Conservation (phyloP, 768 basidiomycete species). For the Galerina sulciceps region DNA sequence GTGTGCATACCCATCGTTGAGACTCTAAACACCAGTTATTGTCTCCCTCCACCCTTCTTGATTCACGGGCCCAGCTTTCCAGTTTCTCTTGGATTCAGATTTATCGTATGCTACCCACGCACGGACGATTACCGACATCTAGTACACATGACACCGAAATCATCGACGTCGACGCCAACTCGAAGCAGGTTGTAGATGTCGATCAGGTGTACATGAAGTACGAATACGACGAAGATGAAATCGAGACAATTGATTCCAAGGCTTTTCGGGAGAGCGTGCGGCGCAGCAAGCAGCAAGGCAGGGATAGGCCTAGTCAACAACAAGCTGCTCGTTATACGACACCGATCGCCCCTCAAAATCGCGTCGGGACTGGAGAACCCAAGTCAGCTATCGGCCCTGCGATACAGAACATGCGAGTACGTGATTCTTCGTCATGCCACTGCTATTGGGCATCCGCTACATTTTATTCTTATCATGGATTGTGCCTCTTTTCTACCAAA, state of each 20-base stretch:
- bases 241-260: slow-evolving; percentile 8
- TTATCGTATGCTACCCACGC: too few relatives aligned
- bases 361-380: neutral
- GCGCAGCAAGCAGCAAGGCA: slow-evolving; percentile 2
- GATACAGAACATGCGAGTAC: neutral
- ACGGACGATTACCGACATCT: too few relatives aligned
- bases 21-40: too few relatives aligned
- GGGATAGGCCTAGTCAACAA: neutral
- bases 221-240: slow-evolving; percentile 7
- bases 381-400: slow-evolving; percentile 2
- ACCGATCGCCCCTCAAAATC: neutral
- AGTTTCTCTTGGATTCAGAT: too few relatives aligned
- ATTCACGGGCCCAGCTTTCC: too few relatives aligned
- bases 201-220: slow-evolving; percentile 11
- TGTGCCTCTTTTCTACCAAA: neutral
- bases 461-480: neutral
- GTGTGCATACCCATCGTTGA: too few relatives aligned
- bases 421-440: too few relatives aligned
- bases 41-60: too few relatives aligned
- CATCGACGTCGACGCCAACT: neutral
- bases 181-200: slow-evolving; percentile 6
- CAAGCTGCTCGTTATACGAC: neutral
- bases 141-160: neutral
- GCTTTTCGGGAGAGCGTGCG: slow-evolving; percentile 12
- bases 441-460: neutral